Base-by-base conservation (phyloP, 805 yeast genomes). In the Pichia heedii region DNA sequence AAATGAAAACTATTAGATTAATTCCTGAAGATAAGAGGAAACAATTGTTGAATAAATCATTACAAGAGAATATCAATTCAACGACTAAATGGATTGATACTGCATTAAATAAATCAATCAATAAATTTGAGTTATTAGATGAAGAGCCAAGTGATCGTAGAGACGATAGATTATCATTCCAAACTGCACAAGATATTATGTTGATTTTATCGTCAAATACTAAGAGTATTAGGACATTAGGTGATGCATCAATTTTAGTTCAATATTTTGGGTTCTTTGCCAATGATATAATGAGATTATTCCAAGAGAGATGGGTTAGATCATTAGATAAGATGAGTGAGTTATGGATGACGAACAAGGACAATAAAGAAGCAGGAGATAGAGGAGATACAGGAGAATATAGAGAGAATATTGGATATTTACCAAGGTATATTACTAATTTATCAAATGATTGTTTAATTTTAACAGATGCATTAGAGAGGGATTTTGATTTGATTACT, bases 41-140 rank as follows among this genome's bases (percentile, higher is more conserved):
- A 43, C 70, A 70, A 30, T 72, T 93, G 11, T 70, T 89, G 53
- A 81, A 77, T 43, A 97, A 90, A 56, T 89, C 87, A 58, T 66
- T 86, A 60, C 70, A 73, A 47, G 73, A 88, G 50, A 77, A 87
- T 42, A 74, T 37, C 3, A 63, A 63, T 20, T 87, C 87, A 60
- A 81, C 90, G 71, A 74, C 73, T 15, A 95, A 87, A 63, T 93
- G 97, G 97, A 77, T 86, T 61, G 60, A 61, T 4, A 84, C 79
- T 48, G 70, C 61, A 7, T 39, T 54, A 15, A 38, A 27, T 2
- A 53, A 54, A 7, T 56, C 61, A 6, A 39, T 76, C 19, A 68
- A 66, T 22, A 71, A 79, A 13, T 90, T 90, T 58, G 63, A 68
- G 32, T 68, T 69, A 36, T 77, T 96, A 58, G 67, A 69, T 15